Evolutionary conservation across 192 early-diverging fungal species (phyloP).

Genomic region (Haplosporangium gracile): DNA sequence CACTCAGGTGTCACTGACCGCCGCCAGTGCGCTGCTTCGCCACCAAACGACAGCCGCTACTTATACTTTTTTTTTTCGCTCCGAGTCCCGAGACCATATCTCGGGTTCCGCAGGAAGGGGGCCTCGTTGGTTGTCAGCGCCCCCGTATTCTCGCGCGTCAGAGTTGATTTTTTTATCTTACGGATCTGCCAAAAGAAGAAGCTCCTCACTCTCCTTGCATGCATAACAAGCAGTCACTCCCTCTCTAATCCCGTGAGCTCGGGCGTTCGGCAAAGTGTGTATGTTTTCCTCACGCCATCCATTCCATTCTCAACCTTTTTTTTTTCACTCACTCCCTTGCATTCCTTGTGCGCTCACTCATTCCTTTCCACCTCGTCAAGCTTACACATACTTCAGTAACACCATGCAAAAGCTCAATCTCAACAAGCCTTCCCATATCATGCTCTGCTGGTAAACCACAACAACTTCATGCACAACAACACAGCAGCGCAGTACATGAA

Average conservation of each 20-base stretch:
- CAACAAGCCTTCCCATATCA: conserved; percentile 56
- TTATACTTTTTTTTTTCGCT: no score
- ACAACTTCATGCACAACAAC: background rate
- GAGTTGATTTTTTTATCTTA: background rate
- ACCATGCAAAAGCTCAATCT: conserved; percentile 39
- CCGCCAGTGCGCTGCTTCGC: no score
- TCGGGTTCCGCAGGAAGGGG: no score
- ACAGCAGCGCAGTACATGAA: background rate
- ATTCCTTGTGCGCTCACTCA: no score
- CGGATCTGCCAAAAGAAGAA: conserved; percentile 12
- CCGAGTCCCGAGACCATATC: no score
- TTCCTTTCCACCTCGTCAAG: background rate
- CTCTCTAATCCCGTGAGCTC: background rate
- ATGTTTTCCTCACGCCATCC: background rate
- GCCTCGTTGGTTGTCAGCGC: no score
- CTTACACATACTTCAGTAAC: background rate
- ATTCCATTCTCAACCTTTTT: background rate
- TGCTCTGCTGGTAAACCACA: conserved; percentile 42
- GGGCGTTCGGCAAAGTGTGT: background rate
- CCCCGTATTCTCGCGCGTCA: background rate
- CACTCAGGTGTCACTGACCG: no score
- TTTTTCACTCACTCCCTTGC: no score
- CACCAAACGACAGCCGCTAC: no score
- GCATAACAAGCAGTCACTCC: background rate
- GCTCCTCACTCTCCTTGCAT: background rate